Evolutionary conservation across 176 grass and related monocot species (phyloP).

Genomic region (Raddia distichophylla): DNA sequence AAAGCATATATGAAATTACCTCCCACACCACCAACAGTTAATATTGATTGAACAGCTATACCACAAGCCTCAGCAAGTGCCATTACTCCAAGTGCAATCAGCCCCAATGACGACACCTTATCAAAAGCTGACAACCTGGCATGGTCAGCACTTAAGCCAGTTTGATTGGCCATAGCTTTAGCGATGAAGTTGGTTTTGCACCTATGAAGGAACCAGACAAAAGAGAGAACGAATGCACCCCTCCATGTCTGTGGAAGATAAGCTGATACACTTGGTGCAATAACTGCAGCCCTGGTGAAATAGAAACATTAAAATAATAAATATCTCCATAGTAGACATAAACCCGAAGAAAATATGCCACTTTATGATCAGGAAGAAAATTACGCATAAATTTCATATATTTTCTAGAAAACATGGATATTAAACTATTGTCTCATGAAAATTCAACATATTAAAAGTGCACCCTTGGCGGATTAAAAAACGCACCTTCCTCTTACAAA

Average conservation of each 20-base stretch:
- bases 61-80: constrained; percentile 88
- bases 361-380: constrained; percentile 12
- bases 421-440: neutral
- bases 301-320: constrained; percentile 35
- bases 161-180: constrained; percentile 52
- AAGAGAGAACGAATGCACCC: constrained; percentile 79
- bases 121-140: constrained; percentile 78
- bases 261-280: constrained; percentile 67
- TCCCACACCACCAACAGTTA: constrained; percentile 99
- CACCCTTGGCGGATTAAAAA: constrained; percentile 10
- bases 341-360: constrained; percentile 29
- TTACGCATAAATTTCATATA: neutral
- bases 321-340: constrained; percentile 11
- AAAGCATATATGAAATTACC: constrained; percentile 52
- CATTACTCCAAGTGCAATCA: constrained; percentile 84
- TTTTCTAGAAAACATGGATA: constrained; percentile 14
- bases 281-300: constrained; percentile 61
- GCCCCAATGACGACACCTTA: constrained; percentile 72
- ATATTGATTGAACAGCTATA: constrained; percentile 86
- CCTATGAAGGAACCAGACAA: constrained; percentile 95
- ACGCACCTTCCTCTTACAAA: constrained; percentile 23
- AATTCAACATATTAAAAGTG: neutral
- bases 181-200: constrained; percentile 89
- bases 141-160: constrained; percentile 48
- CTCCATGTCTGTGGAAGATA: constrained; percentile 79